Percentiles rank a stretch among this genome's conserved stretches.
phyloP scores from a whole-genome alignment of 2,329 filamentous ascomycete genomes.

The Leptographium radiaticola region DNA sequence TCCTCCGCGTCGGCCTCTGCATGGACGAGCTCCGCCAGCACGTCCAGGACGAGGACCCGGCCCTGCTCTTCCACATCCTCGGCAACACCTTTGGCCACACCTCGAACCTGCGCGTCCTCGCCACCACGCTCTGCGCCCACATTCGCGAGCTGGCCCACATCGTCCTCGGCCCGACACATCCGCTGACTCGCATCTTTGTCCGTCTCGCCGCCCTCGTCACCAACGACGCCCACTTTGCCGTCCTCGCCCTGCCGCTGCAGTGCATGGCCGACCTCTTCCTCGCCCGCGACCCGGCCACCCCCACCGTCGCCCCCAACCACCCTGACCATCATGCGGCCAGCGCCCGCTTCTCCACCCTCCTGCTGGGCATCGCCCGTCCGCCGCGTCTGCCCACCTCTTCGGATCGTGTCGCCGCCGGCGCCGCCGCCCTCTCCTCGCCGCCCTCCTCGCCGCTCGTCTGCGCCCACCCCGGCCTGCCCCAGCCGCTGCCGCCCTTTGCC shows the following conservation, averaged over 20 bases:
- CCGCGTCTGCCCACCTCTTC: neutral
- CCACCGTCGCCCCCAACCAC: neutral
- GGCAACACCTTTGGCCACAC: constrained; percentile 7
- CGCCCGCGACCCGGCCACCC: neutral
- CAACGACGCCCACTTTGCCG: constrained; percentile 5
- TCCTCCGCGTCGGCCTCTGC: constrained; percentile 11
- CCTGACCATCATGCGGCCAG: neutral
- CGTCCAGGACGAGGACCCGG: constrained; percentile 13
- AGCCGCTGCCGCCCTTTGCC: neutral
- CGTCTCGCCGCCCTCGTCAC: neutral
- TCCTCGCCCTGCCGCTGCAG: constrained; percentile 4
- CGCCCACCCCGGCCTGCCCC: neutral
- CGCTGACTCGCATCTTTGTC: constrained; percentile 6
- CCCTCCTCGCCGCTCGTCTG: neutral
- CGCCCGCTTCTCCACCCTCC: neutral
- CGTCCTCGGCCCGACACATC: constrained; percentile 7
- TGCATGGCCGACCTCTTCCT: constrained; percentile 4
- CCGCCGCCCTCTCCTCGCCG: neutral
- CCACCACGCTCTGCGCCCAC: constrained; percentile 4
- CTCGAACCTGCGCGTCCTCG: constrained; percentile 1
- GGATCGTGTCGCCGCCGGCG: neutral
- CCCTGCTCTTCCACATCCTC: constrained; percentile 13
- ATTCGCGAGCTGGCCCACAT: constrained; percentile 6
- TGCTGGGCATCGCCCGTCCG: neutral
- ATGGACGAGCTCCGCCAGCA: constrained; percentile 14